Evolutionary conservation across 1,284 basidiomycete species (phyloP).

Genomic region (Athelia sp.): DNA sequence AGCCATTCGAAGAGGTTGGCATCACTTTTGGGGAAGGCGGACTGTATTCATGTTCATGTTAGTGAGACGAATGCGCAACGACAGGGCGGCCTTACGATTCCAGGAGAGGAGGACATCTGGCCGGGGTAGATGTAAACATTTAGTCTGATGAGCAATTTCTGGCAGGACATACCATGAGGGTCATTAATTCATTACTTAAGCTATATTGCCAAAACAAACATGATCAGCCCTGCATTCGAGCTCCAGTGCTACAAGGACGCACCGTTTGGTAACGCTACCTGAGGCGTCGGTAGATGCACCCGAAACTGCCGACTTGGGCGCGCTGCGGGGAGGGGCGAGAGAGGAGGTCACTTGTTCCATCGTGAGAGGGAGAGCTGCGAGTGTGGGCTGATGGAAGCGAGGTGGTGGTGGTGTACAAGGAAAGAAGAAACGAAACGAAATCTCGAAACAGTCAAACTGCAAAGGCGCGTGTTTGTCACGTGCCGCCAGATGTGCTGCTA

Average conservation of each 20-base stretch:
- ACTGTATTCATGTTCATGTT: constrained; percentile 37
- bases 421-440: constrained; percentile 3
- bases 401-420: background rate
- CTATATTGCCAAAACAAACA: constrained; percentile 27
- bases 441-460: constrained; percentile 2
- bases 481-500: too few relatives aligned
- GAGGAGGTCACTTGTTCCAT: constrained; percentile 75
- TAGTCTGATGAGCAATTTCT: constrained; percentile 59
- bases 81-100: constrained; percentile 55
- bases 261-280: constrained; percentile 81
- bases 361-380: background rate
- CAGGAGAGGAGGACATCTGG: constrained; percentile 81
- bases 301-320: constrained; percentile 49
- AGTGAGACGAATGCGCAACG: background rate
- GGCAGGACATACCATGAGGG: constrained; percentile 61
- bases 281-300: constrained; percentile 49
- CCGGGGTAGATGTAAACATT: constrained; percentile 53
- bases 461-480: too few relatives aligned
- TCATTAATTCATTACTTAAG: constrained; percentile 78
- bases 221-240: background rate
- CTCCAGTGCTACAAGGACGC: constrained; percentile 8
- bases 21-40: constrained; percentile 80
- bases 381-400: background rate
- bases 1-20: constrained; percentile 81
- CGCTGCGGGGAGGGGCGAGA: constrained; percentile 50